Evolutionary conservation across 2,329 filamentous ascomycete species (phyloP), one percentile per base, ranked within the genome.

Genomic region (Lachnellula suecica): DNA sequence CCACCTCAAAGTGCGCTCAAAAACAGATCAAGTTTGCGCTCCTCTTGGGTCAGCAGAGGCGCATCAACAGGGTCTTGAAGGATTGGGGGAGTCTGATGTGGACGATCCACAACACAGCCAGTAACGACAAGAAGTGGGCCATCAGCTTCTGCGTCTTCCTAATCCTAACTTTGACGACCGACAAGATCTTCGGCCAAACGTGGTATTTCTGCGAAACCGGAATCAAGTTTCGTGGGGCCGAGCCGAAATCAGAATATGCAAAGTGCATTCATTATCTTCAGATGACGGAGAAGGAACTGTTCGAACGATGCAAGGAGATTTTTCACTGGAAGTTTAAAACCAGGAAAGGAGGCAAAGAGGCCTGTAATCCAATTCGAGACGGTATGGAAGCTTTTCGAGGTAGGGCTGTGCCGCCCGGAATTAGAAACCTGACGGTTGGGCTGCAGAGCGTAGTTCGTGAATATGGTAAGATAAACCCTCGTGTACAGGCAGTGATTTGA

Each of bases 291-390:
- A 62, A 52, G 15, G 59, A 66, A 51, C 50, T 67, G 20, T 67
- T 67, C 31, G 63, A 66, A 5, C 53, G 64, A 22, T 66, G 63
- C 52, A 66, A 66, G 44, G 65, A 67, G 50, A 66, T 67, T 24
- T 66, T 66, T 47, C 65, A 67, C 48, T 65, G 64, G 55, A 64
- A 62, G 22, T 67, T 66, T 56, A 67, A 67, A 49, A 67, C 63
- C 31, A 54, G 63, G 29, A 67, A 67, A 49, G 62, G 59, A 7
- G 65, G 63, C 3, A 67, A 65, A 52, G 64, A 66, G 55, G 60
- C 63, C 10, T 66, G 61, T 49, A 67, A 66, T 50, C 64, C 65
- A 2, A 65, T 67, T 25, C 58, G 64, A 44, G 65, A 67, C 54
- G 63, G 63, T 11, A 52, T 63, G 11, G 56, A 56, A 15, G 60